Evolutionary conservation across 1,284 basidiomycete species (phyloP).

Genomic region (Trametes sp.): DNA sequence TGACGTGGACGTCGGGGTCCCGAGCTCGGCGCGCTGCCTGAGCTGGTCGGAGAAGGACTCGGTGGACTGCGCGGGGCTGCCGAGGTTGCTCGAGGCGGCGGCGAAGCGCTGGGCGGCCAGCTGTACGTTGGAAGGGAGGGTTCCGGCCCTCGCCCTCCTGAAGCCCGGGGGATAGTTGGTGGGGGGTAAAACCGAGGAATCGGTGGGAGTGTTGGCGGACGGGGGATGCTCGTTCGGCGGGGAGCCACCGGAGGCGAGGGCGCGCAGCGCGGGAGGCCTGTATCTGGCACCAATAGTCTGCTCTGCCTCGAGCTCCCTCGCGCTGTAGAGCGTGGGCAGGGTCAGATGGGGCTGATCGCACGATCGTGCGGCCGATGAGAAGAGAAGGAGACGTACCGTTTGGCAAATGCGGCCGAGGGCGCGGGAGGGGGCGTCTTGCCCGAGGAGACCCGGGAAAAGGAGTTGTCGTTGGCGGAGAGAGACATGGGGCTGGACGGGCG

Average conservation of each 20-base stretch:
- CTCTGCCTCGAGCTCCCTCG: slow-evolving; percentile 82
- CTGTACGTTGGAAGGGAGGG: slow-evolving; percentile 87
- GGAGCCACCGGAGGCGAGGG: slow-evolving; percentile 70
- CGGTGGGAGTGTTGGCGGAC: slow-evolving; percentile 61
- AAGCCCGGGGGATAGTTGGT: slow-evolving; percentile 81
- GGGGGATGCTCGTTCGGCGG: slow-evolving; percentile 71
- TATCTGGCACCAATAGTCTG: slow-evolving; percentile 72
- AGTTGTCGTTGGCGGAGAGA: slow-evolving; percentile 82
- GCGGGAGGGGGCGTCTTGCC: slow-evolving; percentile 90
- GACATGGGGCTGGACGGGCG: slow-evolving; percentile 75
- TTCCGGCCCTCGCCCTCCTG: slow-evolving; percentile 87
- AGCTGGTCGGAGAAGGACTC: slow-evolving; percentile 71
- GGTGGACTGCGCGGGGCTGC: slow-evolving; percentile 61
- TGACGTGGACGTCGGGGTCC: slow-evolving; percentile 48
- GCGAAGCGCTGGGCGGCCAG: slow-evolving; percentile 85
- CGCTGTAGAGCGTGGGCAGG: slow-evolving; percentile 51
- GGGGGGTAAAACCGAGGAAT: slow-evolving; percentile 64
- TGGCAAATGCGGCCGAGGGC: slow-evolving; percentile 87
- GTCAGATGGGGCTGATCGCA: slow-evolving; percentile 21
- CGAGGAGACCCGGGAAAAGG: slow-evolving; percentile 80
- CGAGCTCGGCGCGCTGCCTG: slow-evolving; percentile 53
- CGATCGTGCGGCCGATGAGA: slow-evolving; percentile 6
- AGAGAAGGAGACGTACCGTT: slow-evolving; percentile 63
- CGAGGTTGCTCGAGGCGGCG: slow-evolving; percentile 66
- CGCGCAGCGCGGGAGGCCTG: slow-evolving; percentile 81